A percentile compares a stretch with the other conserved stretches of the same genome.
phyloP scores from a whole-genome alignment of 2,329 filamentous ascomycete species.

The Diaporthe vexans region DNA sequence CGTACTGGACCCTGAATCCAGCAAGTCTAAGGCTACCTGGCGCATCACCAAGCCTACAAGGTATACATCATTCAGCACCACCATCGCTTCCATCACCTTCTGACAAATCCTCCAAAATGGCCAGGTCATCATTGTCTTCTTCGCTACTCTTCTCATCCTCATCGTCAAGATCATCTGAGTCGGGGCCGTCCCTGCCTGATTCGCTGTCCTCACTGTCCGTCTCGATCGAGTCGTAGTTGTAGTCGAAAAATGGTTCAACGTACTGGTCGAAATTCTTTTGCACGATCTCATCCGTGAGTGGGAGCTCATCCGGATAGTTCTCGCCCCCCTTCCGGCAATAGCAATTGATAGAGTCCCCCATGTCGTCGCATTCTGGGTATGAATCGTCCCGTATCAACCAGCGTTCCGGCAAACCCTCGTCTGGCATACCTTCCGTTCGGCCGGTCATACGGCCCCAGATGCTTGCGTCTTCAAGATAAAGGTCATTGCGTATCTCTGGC shows the following conservation, averaged over 20 bases:
- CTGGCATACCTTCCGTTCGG: not conserved
- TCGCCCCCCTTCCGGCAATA: not conserved
- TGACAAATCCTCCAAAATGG: not conserved
- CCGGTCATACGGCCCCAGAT: not conserved
- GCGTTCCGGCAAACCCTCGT: not conserved
- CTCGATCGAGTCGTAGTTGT: too few relatives aligned
- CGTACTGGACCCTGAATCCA: too few relatives aligned
- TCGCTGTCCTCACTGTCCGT: not conserved
- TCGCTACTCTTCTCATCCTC: not conserved
- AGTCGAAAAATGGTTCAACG: too few relatives aligned
- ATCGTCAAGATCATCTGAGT: not conserved
- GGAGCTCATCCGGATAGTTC: not conserved
- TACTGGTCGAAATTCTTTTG: not conserved
- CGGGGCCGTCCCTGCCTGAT: too few relatives aligned
- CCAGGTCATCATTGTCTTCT: too few relatives aligned
- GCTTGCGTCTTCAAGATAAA: not conserved
- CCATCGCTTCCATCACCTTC: not conserved
- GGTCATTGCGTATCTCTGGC: not conserved
- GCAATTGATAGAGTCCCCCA: slow-evolving; percentile 4
- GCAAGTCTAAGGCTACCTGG: too few relatives aligned
- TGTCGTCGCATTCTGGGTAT: too few relatives aligned
- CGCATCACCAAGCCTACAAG: not conserved
- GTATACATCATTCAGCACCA: not conserved
- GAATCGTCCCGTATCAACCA: too few relatives aligned
- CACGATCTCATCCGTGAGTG: slow-evolving; percentile 1